Conservation (phyloP, 441 rosid species). For the Arabidopsis lyrata region DNA sequence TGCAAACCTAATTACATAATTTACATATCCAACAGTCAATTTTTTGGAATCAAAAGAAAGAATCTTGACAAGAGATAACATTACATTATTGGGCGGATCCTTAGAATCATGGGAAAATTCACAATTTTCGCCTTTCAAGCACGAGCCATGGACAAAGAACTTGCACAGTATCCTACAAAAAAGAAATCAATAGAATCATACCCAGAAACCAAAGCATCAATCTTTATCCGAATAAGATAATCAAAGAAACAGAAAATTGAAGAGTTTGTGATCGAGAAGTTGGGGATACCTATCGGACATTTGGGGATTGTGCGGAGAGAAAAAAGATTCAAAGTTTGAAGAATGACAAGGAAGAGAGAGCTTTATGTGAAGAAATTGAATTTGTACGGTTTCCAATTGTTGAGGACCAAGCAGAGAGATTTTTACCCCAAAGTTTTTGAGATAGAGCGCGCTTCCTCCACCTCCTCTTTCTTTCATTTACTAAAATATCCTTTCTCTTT, state of each 20-base stretch:
- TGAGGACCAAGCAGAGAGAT: not conserved
- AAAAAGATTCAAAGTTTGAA: constrained; percentile 23
- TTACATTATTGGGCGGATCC: constrained; percentile 74
- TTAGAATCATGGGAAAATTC: constrained; percentile 92
- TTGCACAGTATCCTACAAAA: constrained; percentile 78
- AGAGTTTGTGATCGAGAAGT: not conserved
- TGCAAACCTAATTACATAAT: constrained; percentile 80
- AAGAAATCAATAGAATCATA: not conserved
- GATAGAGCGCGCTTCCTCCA: constrained; percentile 42
- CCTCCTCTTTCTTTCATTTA: constrained; percentile 23
- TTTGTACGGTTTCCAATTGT: constrained; percentile 38
- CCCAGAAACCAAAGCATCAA: constrained; percentile 11
- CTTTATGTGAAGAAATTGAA: constrained; percentile 18
- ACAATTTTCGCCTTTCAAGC: constrained; percentile 94
- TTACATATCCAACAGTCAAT: constrained; percentile 20
- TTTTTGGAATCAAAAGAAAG: not conserved
- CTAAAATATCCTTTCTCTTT: not conserved
- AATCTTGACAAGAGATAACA: constrained; percentile 15
- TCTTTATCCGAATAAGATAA: not conserved
- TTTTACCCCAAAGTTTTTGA: not conserved
- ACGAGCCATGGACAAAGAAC: constrained; percentile 93
- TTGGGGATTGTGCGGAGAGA: constrained; percentile 27
- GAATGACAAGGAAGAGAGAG: constrained; percentile 27
- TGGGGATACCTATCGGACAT: constrained; percentile 45
- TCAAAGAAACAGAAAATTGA: not conserved